Conservation (phyloP, 2,329 filamentous ascomycete genomes). For the Colletotrichum costaricense region DNA sequence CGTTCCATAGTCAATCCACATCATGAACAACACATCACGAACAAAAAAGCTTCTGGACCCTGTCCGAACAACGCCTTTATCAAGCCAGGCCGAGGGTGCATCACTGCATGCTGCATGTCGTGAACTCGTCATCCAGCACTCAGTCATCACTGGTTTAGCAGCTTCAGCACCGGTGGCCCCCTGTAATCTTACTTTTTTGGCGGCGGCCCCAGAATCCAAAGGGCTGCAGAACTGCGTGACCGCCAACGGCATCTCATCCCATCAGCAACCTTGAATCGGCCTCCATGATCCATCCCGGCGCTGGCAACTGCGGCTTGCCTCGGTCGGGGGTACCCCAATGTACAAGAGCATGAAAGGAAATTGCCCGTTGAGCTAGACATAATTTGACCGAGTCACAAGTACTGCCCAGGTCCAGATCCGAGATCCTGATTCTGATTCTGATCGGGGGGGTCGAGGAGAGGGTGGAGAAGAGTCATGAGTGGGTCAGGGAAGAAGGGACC, state of each 20-base stretch:
- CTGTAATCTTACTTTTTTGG: background rate
- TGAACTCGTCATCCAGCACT: background rate
- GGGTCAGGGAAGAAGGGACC: background rate
- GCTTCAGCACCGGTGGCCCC: background rate
- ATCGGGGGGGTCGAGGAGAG: conserved; percentile 1
- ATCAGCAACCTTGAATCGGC: background rate
- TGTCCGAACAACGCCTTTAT: background rate
- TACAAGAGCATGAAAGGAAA: conserved; percentile 16
- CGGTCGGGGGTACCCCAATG: conserved; percentile 16
- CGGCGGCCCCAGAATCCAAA: background rate
- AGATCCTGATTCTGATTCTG: conserved; percentile 33
- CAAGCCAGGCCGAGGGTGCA: background rate
- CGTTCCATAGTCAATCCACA: background rate
- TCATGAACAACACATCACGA: background rate
- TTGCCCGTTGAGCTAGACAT: conserved; percentile 12
- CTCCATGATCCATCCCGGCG: background rate
- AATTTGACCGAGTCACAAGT: conserved; percentile 23
- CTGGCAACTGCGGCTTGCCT: conserved; percentile 8
- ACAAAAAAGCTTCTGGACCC: background rate
- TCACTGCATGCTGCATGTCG: background rate
- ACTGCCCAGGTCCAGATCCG: conserved; percentile 25
- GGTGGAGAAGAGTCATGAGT: background rate
- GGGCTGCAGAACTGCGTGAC: background rate
- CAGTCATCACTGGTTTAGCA: background rate
- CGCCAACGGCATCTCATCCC: background rate